Conservation (phyloP, 371 early-diverging fungal genomes). For the Batkoa obscura region DNA sequence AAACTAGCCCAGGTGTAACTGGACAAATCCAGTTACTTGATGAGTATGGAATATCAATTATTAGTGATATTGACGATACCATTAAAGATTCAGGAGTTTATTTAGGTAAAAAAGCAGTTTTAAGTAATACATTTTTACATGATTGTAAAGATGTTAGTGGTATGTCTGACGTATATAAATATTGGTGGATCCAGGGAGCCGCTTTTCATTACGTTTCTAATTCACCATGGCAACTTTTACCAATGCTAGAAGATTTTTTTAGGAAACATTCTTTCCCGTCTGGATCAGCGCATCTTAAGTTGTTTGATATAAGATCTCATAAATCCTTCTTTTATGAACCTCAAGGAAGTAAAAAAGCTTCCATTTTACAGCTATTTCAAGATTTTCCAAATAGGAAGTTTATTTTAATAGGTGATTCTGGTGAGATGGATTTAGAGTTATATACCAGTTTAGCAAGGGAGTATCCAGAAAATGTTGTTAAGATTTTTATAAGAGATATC, state of each 20-base stretch:
- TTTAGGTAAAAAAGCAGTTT: constrained; percentile 38
- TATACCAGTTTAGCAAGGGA: constrained; percentile 37
- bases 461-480: constrained; percentile 41
- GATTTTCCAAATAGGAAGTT: constrained; percentile 72
- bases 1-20: constrained; percentile 9
- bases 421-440: constrained; percentile 74
- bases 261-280: constrained; percentile 46
- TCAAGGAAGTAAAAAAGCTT: constrained; percentile 18
- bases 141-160: constrained; percentile 24
- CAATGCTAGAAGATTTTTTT: constrained; percentile 51
- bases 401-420: constrained; percentile 78
- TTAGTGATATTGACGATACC: constrained; percentile 78
- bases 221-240: constrained; percentile 72
- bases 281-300: constrained; percentile 50
- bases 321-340: constrained; percentile 18
- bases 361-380: constrained; percentile 18
- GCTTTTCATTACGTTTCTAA: constrained; percentile 83
- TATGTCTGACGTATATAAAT: constrained; percentile 17
- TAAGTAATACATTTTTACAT: constrained; percentile 50
- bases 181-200: constrained; percentile 36
- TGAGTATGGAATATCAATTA: constrained; percentile 46
- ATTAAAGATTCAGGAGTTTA: constrained; percentile 62
- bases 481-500: constrained; percentile 73
- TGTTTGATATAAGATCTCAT: constrained; percentile 19
- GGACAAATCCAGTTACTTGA: constrained; percentile 29